These are phyloP conservation scores for Neurospora sp. DNA, from an alignment of 495 filamentous ascomycete species.

Conservation along the genomic window DNA sequence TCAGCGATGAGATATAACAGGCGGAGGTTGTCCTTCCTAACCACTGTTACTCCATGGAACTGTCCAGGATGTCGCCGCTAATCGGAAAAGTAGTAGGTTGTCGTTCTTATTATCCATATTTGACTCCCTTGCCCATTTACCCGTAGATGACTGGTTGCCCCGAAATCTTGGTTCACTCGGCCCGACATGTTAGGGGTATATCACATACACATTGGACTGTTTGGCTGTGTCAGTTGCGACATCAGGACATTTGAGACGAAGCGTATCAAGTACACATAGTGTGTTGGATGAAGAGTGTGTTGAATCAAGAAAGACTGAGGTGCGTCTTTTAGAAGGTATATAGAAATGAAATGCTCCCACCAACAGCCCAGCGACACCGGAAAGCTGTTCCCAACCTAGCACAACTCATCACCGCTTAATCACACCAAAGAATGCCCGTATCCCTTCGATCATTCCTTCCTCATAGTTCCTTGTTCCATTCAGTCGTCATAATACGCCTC, in stretches of 20 bases:
- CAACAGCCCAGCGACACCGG: background rate
- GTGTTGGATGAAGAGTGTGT: background rate
- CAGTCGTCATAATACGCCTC: slow-evolving; percentile 36
- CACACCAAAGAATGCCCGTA: background rate
- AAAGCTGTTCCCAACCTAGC: background rate
- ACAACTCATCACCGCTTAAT: background rate
- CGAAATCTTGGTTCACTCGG: background rate
- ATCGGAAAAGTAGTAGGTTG: background rate
- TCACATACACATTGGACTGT: background rate
- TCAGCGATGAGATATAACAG: background rate
- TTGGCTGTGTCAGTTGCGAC: background rate
- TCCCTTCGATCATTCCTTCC: background rate
- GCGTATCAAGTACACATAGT: too few relatives aligned
- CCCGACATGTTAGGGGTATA: background rate
- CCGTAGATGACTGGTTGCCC: background rate
- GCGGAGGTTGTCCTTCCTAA: background rate
- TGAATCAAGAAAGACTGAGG: background rate
- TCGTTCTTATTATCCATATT: background rate
- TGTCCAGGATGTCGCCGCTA: background rate
- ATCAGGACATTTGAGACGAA: background rate
- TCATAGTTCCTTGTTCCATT: background rate
- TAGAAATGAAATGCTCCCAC: background rate
- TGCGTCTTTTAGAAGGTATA: background rate
- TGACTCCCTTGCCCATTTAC: background rate
- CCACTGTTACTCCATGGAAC: background rate